Base-by-base conservation (phyloP, 2,329 filamentous ascomycete species). In the Hypoxylon sp. region DNA sequence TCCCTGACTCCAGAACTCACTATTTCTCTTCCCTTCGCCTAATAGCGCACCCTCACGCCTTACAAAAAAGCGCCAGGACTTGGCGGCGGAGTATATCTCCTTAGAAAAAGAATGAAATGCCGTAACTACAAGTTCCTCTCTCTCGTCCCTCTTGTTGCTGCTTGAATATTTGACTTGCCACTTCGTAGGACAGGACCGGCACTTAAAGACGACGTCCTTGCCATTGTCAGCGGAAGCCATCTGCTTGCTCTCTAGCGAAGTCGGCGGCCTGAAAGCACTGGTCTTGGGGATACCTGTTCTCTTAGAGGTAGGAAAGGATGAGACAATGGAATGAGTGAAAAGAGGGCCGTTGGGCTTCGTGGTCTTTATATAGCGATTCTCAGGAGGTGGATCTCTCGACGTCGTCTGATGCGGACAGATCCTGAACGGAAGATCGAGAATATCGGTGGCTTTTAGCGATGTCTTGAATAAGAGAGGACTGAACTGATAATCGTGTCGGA, bases 21-120 rank as follows among this genome's bases (percentile, higher is more conserved):
- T 46, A 36, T 58, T 58, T 19, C 28, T 49, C 53, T 25, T 48
- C 10, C 17, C 53, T 41, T 34, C 17, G 1, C 41, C 53, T 14
- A 58, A 11, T 5, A 17, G 14, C 14, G 17, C 17, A 7, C 55
- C 55, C 21, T 49, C 19, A 19, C 30, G 55, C 25, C 55, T 58
- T 17, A 49, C 55, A 5, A 49, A 49, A 30, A 6, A 49, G 14
- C 14, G 43, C 30, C 43, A 58, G 38, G 9, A 58, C 9, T 2
- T 48, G 4, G 41, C 28, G 11, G 43, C 53, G 9, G 28, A 46
- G 17, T 25, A 36, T 13, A 48, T 14, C 28, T 56, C 38, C 19
- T 48, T 57, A 11, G 19, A 48, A 9, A 57, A 57, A 19, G 17
- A 57, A 48, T 58, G 43, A 10, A 25, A 58, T n/a, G n/a, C 55